Base-by-base conservation (phyloP, 257 asterid species). In the Linaria vulgaris region DNA sequence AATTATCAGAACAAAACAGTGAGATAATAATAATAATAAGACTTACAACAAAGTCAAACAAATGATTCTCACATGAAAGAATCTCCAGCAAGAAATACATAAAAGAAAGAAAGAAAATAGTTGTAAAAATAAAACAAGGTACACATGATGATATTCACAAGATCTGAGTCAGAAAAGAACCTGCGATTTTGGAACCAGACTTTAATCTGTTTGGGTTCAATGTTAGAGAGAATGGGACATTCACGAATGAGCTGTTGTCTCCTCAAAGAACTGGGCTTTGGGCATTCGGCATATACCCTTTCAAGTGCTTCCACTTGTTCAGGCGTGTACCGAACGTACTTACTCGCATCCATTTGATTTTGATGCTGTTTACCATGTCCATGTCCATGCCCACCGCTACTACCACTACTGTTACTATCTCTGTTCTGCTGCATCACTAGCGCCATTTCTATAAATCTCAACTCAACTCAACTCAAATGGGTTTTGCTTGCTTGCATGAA, bases 161-260 rank as follows among this genome's bases (percentile, higher is more conserved):
- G 5, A 37, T n/a, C n/a, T n/a, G n/a, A n/a, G n/a, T n/a, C n/a
- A n/a, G n/a, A n/a, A n/a, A n/a, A n/a, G n/a, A 78, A 91, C 98
- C 98, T 87, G 53, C 98, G 80, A 69, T 92, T 92, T 76, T 92
- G 98, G 78, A 92, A 92, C 98, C 97, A 92, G 71, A 92, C 98
- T 89, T 92, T 92, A 91, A 92, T 92, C 74, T 92, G 98, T 46
- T 92, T 92, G 46, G 97, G 95, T 76, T 87, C 98, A 79, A 92
- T 92, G 76, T 92, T 92, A 20, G 88, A 49, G 9, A 92, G 83
- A 78, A 85, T 85, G 39, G 98, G 95, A 52, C 86, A 89, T 59
- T 89, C 98, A 69, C 96, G 72, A 56, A 92, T 92, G 64, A 92
- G 91, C 72, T 92, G 98, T 56, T 92, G 97, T 76, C 98, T 87